Evolutionary conservation across 192 early-diverging fungal genomes (phyloP).

Genomic region (Dimargaris cristalligena): DNA sequence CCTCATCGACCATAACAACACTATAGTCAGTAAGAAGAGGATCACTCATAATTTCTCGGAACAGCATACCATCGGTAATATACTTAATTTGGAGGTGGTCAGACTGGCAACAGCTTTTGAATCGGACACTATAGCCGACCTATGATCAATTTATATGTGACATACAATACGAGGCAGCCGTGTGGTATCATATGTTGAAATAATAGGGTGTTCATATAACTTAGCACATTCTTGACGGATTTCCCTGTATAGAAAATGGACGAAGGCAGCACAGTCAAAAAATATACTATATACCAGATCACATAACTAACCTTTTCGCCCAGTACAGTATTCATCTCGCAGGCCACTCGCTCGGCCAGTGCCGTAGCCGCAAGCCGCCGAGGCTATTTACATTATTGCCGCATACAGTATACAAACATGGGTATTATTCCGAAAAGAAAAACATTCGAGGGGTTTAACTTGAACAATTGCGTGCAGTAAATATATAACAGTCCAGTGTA

Average conservation of each 20-base stretch:
- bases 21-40: constrained; percentile 2
- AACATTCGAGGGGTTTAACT: not conserved
- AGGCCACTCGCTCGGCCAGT: not conserved
- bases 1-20: not conserved
- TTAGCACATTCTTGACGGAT: not conserved
- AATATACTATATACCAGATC: not conserved
- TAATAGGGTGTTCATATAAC: not conserved
- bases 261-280: too few species aligned
- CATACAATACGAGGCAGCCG: not conserved
- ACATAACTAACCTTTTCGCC: not conserved
- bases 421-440: not conserved
- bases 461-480: not conserved
- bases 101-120: not conserved
- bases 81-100: not conserved
- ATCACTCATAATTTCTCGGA: not conserved
- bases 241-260: not conserved
- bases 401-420: not conserved
- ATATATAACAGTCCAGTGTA: too few species aligned
- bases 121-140: not conserved
- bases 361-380: not conserved
- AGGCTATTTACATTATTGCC: not conserved
- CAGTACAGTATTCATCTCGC: not conserved
- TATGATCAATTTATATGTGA: not conserved
- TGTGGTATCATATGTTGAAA: not conserved
- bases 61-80: not conserved